Percentiles rank a stretch among this genome's conserved stretches.
phyloP scores from a whole-genome alignment of 1,139 yeast species.

The Lodderomyces pseudojiufengensis region DNA sequence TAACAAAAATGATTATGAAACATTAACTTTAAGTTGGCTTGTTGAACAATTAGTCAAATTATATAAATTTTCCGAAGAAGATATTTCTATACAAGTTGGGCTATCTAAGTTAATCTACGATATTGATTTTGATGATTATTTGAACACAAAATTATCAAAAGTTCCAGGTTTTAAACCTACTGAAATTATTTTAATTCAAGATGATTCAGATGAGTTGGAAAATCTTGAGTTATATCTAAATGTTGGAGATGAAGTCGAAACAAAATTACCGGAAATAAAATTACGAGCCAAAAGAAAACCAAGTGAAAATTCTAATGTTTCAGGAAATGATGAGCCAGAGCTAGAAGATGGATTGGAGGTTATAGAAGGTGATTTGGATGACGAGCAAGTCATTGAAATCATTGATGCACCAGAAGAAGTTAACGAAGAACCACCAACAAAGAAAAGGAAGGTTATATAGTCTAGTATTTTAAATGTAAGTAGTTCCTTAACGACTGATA shows the following conservation, averaged over 20 bases:
- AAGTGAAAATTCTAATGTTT: conserved; percentile 13
- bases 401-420: conserved; percentile 5
- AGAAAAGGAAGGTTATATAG: conserved; percentile 23
- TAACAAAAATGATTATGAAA: conserved; percentile 14
- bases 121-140: conserved; percentile 82
- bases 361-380: conserved; percentile 12
- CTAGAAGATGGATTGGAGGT: conserved; percentile 8
- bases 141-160: conserved; percentile 43
- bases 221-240: conserved; percentile 66
- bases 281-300: conserved; percentile 16
- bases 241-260: conserved; percentile 9
- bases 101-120: conserved; percentile 71
- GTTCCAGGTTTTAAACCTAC: conserved; percentile 56
- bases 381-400: conserved; percentile 7
- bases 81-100: conserved; percentile 59
- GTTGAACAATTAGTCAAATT: conserved; percentile 42
- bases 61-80: conserved; percentile 63
- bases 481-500: not conserved
- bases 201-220: conserved; percentile 68
- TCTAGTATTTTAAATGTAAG: too few species aligned
- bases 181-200: conserved; percentile 64
- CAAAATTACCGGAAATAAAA: conserved; percentile 22
- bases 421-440: conserved; percentile 18
- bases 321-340: conserved; percentile 13
- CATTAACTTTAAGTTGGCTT: conserved; percentile 33